phyloP scores from a whole-genome alignment of 495 filamentous ascomycete species.

The Tuber brumale region DNA sequence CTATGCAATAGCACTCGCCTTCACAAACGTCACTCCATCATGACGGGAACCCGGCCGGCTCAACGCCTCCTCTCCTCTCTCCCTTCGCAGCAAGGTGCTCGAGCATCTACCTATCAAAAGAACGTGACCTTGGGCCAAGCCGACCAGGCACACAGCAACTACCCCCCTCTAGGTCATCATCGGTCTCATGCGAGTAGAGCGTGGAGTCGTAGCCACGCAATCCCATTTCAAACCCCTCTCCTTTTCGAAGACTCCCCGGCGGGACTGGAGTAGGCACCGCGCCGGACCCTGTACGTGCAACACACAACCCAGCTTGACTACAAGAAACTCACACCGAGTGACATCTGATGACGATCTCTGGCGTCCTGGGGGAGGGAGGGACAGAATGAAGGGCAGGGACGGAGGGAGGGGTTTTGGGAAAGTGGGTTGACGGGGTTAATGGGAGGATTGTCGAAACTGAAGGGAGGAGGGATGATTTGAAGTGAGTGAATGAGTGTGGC shows the following conservation, averaged over 20 bases:
- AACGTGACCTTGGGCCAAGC: no score
- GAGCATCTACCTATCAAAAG: no score
- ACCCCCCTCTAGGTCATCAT: background rate
- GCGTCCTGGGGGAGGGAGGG: conserved; percentile 8
- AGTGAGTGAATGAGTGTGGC: background rate
- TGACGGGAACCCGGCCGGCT: no score
- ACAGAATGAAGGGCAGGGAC: background rate
- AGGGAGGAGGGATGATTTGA: conserved; percentile 1
- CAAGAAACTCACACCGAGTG: background rate
- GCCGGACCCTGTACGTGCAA: background rate
- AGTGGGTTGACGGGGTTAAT: conserved; percentile 28
- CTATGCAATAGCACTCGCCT: no score
- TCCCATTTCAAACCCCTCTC: no score
- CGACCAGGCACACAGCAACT: background rate
- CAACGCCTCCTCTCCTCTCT: no score
- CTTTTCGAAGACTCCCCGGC: no score
- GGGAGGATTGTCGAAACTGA: conserved; percentile 15
- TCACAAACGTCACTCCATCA: no score
- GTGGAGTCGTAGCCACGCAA: background rate
- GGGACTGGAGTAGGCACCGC: background rate
- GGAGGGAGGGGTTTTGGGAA: conserved; percentile 19
- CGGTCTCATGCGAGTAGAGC: background rate
- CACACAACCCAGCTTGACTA: background rate
- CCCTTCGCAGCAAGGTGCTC: no score
- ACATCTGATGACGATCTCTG: background rate